phyloP scores from a whole-genome alignment of 116 monocot species.

The Dioscorea cayenensis region DNA sequence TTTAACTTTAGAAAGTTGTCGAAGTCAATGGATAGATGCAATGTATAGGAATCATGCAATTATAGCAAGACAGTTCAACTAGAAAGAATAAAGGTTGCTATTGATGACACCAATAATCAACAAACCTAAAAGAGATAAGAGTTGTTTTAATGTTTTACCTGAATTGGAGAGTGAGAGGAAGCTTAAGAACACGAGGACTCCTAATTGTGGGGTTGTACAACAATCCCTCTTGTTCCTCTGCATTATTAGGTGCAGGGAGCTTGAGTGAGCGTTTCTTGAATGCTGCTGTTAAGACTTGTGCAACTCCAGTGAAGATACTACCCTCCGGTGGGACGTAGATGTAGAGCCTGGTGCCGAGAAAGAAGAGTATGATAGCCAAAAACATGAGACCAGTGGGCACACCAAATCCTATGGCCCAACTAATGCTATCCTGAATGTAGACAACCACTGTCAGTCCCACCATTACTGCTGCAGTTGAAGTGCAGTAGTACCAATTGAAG shows the following conservation, averaged over 20 bases:
- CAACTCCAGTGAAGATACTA: constrained; percentile 45
- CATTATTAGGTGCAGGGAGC: constrained; percentile 20
- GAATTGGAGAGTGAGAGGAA: constrained; percentile 36
- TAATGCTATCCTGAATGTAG: constrained; percentile 46
- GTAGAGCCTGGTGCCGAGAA: constrained; percentile 36
- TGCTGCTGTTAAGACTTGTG: constrained; percentile 35
- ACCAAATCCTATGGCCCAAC: constrained; percentile 56
- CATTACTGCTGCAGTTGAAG: constrained; percentile 24
- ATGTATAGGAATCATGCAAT: too few species aligned
- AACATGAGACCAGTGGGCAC: constrained; percentile 31
- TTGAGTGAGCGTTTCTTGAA: constrained; percentile 22
- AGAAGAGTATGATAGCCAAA: constrained; percentile 26
- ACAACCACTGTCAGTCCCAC: constrained; percentile 31
- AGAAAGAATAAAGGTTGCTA: too few species aligned
- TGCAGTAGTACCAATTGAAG: constrained; percentile 74
- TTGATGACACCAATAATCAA: too few species aligned
- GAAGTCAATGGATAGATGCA: too few species aligned
- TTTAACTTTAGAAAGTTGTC: too few species aligned
- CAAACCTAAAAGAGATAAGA: too few species aligned
- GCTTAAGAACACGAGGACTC: constrained; percentile 9
- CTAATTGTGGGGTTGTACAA: constrained; percentile 9
- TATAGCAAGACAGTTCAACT: too few species aligned
- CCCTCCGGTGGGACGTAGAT: constrained; percentile 38
- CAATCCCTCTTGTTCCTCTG: constrained; percentile 13
- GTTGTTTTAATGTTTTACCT: constrained; percentile 9